These are phyloP conservation scores for Mycena filopes DNA, from an alignment of 768 basidiomycete species.

Conservation along the genomic window DNA sequence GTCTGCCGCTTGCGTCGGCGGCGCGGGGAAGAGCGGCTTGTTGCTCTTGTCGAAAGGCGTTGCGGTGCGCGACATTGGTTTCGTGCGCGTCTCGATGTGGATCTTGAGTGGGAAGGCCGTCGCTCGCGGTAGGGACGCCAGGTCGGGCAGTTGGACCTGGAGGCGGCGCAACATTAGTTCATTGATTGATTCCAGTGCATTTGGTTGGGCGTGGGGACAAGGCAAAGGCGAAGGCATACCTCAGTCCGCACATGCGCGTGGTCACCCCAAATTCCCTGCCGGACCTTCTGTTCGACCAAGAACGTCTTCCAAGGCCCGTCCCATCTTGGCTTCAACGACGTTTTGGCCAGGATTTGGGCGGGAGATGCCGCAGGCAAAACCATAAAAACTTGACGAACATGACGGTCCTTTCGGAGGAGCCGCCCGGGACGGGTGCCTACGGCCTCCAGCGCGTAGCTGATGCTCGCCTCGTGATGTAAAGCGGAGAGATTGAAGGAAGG, in stretches of 20 bases:
- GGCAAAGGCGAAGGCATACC: not conserved
- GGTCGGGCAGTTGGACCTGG: constrained; percentile 22
- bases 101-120: constrained; percentile 22
- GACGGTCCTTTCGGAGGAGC: constrained; percentile 15
- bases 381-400: constrained; percentile 5
- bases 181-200: no score
- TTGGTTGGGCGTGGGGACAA: no score
- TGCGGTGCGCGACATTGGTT: constrained; percentile 21
- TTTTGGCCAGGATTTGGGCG: constrained; percentile 20
- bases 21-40: constrained; percentile 27
- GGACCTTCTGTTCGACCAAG: constrained; percentile 18
- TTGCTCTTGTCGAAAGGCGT: constrained; percentile 15
- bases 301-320: constrained; percentile 13
- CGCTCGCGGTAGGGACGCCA: constrained; percentile 22
- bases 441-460: constrained; percentile 26
- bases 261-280: constrained; percentile 26
- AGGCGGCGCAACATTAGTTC: not conserved
- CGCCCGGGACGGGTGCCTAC: constrained; percentile 25
- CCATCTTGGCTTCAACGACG: constrained; percentile 18
- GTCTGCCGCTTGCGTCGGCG: constrained; percentile 19
- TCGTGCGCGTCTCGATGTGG: constrained; percentile 25
- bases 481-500: constrained; percentile 25
- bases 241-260: constrained; percentile 12
- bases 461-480: constrained; percentile 10
- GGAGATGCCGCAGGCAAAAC: constrained; percentile 30